Evolutionary conservation across 2,329 filamentous ascomycete genomes (phyloP), one percentile per base, ranked within the genome.

Genomic region (Nothophoma quercina): DNA sequence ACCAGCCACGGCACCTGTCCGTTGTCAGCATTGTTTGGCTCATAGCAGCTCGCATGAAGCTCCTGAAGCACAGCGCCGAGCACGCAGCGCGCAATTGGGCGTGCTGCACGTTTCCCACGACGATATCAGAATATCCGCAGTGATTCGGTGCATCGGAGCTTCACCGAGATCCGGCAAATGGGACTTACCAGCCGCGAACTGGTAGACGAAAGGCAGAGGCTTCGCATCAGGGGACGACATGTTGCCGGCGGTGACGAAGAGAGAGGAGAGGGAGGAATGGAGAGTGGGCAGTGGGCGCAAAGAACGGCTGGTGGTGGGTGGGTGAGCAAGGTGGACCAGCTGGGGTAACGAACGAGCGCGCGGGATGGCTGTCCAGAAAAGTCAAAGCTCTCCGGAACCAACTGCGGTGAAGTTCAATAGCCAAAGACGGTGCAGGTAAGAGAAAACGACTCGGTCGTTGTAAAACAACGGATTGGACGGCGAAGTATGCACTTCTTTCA

Each of bases 131-230:
- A 51, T 46, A 44, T 41, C 12, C 18, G 39, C 34, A 35, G 21
- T 30, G 33, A 56, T 36, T 50, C 41, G 46, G 57, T 43, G 55
- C 55, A 56, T 55, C 53, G 59, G 58, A 56, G 55, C 40, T 48
- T 60, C 64, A 57, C 64, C 63, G 60, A 44, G 58, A 62, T 59
- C 56, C 59, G 58, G 57, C 56, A 53, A 64, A 64, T 59, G 60
- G 45, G 36, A 80, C 85, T 72, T 73, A 87, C 93, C 93, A 72
- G 93, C 93, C 75, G 88, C 89, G 82, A 98, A 96, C 81, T 96
- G 93, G 86, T 97, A 97, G 67, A 86, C 77, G 79, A 97, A 97
- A 54, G 91, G 91, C 65, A 97, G 86, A 53, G 93, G 91, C 79
- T 91, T 89, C 41, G 59, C 62, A 63, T 87, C 77, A 62, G 77